Conservation (phyloP, 1,284 basidiomycete genomes). For the Cutaneotrichosporon sp. region DNA sequence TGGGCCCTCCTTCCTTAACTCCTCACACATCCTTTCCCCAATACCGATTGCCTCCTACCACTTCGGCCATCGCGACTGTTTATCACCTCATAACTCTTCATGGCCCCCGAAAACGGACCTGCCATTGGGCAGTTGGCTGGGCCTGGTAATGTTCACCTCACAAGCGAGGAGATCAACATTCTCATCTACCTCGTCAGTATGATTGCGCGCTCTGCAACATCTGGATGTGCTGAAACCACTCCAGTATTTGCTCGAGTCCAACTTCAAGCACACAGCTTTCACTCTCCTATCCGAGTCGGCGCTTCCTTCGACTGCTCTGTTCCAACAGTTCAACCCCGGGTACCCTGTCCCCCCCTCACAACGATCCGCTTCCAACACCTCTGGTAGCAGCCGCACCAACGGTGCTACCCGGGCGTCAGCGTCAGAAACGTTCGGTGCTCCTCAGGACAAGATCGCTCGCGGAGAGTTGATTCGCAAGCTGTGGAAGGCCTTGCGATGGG, state of each 20-base stretch:
- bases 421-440: constrained; percentile 13
- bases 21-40: not conserved
- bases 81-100: constrained; percentile 8
- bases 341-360: constrained; percentile 22
- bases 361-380: not conserved
- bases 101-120: constrained; percentile 6
- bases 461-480: constrained; percentile 48
- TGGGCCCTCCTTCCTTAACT: not conserved
- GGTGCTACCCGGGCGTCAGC: constrained; percentile 9
- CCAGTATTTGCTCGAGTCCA: constrained; percentile 50
- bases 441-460: constrained; percentile 31
- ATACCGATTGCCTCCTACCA: constrained; percentile 1
- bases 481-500: constrained; percentile 49
- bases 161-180: constrained; percentile 49
- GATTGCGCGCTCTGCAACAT: not conserved
- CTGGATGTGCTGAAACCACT: not conserved
- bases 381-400: constrained; percentile 18
- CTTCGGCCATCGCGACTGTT: not conserved
- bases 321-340: constrained; percentile 45
- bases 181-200: constrained; percentile 45
- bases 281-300: constrained; percentile 44
- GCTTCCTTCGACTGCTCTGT: constrained; percentile 42
- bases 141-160: constrained; percentile 33
- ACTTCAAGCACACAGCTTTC: constrained; percentile 50
- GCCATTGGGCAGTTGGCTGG: not conserved